Base-by-base conservation (phyloP, 495 filamentous ascomycete species). In the Choiromyces venosus region DNA sequence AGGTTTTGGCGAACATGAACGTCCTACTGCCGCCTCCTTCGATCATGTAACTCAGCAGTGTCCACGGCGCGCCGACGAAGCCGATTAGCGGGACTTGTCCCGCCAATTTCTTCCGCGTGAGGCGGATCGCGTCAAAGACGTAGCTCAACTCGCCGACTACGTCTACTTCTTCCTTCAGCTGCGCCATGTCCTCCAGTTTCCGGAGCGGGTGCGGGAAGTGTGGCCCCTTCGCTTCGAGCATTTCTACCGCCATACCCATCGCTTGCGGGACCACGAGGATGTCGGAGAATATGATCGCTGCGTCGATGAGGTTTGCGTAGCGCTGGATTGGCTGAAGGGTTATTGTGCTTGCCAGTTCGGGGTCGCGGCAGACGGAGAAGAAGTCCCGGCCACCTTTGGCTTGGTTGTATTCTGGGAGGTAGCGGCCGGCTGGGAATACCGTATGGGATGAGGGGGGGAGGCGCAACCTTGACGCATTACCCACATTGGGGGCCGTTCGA, bases 31-130 rank as follows among this genome's bases (percentile, higher is more conserved):
- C 94, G 18, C 95, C 95, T 8, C 95, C 95, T 83, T 99, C 95
- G 19, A 97, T 93, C 95, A 99, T 99, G 83, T 99, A 99, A 85
- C 93, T 95, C 76, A 98, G 86, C 73, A 99, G 83, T 0, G 95
- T 99, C 93, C 95, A 99, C 1, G 95, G 95, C 3, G 95, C 94
- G 25, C 95, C 95, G 79, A 94, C 97, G 84, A 99, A 99, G n/a
- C 95, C 95, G 81, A 96, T 93, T 66, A 99, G 83, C 7, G 95
- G 95, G 37, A 99, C 96, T 19, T 93, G 86, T 7, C 79, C 79
- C 12, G 93, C 95, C 38, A 99, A 84, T 85, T 97, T 98, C 80
- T 91, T 86, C 78, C 95, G 87, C 12, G 95, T 98, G 75, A 97
- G 83, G 2, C 93, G 93, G 78, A 99, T 96, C 9, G 96, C 95